Base-by-base conservation (phyloP, 257 asterid species). In the Solanum etuberosum region DNA sequence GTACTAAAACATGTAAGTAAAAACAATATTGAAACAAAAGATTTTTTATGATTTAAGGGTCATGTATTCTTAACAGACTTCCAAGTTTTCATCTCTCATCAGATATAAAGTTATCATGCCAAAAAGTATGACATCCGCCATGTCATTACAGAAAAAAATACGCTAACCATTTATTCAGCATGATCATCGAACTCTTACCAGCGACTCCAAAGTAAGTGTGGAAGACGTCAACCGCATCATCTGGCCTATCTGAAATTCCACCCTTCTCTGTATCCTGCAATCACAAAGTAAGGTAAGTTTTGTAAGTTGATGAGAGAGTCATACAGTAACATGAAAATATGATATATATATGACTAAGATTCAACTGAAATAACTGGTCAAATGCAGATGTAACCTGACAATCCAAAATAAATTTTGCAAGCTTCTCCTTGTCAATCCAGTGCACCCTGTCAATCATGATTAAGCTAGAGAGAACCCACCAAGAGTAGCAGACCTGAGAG, bases 391-490 rank as follows among this genome's bases (percentile, higher is more conserved):
- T 80, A 78, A 94, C 98, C 98, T 95, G 99, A 90, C 98, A 94
- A 78, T 94, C 97, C 94, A 96, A 90, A 90, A 96, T 95, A 91
- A 95, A 96, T 68, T 88, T 91, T 63, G 91, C 90, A 84, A 96
- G 98, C 91, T 94, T 96, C 68, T 88, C 92, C 92, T 94, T 95
- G 92, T 95, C 97, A 38, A 96, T 94, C 98, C 98, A 95, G 86
- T 96, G 98, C 88, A 93, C 98, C 86, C 98, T 91, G 87, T 94
- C 98, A 8, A 96, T 96, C 95, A 96, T 94, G 89, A 93, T 94
- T 90, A 96, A 94, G 89, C 99, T 95, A 73, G 95, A 91, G 77
- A 97, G 98, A 87, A 97, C 99, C 99, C 98, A 97, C 99, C 99
- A 97, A 6, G 99, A 94, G 90, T 97, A 96, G 93, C 99, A 95